Evolutionary conservation across 345 rosid genomes (phyloP), one percentile per base, ranked within the genome.

Genomic region (Anastatica hierochuntica): DNA sequence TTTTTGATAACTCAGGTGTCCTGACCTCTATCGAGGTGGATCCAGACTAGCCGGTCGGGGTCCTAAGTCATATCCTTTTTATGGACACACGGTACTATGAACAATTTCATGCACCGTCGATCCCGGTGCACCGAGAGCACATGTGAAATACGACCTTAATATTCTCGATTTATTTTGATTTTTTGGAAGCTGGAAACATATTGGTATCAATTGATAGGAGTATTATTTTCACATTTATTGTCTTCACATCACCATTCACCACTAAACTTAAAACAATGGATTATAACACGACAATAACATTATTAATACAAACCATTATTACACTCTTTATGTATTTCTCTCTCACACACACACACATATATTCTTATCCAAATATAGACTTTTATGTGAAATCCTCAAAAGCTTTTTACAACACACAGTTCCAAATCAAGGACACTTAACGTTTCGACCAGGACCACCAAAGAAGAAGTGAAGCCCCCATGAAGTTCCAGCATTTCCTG

Each of bases 391-490:
- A 46, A 31, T 8, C 20, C 16, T 29, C 41, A 41, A 37, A 35
- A 16, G 46, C 53, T 48, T 16, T 64, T 13, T 20, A 29, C 8
- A 14, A 47, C 62, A 48, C 15, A 34, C 14, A 19, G 3, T 33
- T 49, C 21, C 35, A 42, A 34, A 23, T 74, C 61, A 81, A 3
- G 69, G 73, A 62, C 89, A 82, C 8, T 75, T 65, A 3, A 66
- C 52, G 35, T 65, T 82, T 41, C 65, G 70, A 50, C 89, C 89
- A 51, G 83, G 79, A 21, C 89, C 85, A 19, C 89, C 89, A 49
- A 64, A 82, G 46, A 68, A 79, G 63, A 82, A 77, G 68, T 73
- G 56, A 47, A 30, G 60, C 34, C 81, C 83, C 81, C 76, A 75
- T 13, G 66, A 56, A 5, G 58, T 19, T 35, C 64, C 74, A 58